Evolutionary conservation across 306 rosid genomes (phyloP), one percentile per base, ranked within the genome.

Genomic region (Castanea sativa): DNA sequence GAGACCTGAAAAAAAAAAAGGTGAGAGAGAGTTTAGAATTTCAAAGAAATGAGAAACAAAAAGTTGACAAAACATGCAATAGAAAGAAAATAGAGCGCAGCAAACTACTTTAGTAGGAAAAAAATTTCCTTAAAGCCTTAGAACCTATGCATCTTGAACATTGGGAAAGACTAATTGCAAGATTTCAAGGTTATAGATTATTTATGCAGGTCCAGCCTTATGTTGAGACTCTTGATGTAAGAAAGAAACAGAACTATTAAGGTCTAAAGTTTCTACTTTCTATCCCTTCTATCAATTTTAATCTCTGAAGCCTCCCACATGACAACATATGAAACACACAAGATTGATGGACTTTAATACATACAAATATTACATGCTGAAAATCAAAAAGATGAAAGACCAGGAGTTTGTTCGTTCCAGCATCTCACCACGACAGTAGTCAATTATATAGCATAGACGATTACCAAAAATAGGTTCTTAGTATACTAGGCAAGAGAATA

Each of bases 1-100:
- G 90, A 86, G 4, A 86, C 89, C 87, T 83, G 72, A 51, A 49
- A 58, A 71, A 60, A 33, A 33, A 76, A 45, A 30, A 25, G 12
- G 12, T 21, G 25, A 59, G 6, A 59, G 2, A 59, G 30, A 23
- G 53, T 12, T 13, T 49, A 49, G 15, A 49, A 49, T 12, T 49
- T 12, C 1, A 13, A 49, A 12, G 53, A 49, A 67, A 67, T 33
- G 27, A 9, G 9, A 45, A 65, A 67, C 49, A 33, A 18, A 6
- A 32, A 19, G 15, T 33, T 35, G n/a, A 10, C 23, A 67, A 32
- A 58, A 16, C 9, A 67, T 18, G 25, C 2, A 33, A 0, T 10
- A 1, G 51, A 19, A 35, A 18, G 72, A 67, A 35, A 67, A 35
- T 33, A 16, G 15, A 35, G 51, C 2, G 19, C 51, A 45, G 35